Base-by-base conservation (phyloP, 139 green algal species). In the Picochlorum costavermella region DNA sequence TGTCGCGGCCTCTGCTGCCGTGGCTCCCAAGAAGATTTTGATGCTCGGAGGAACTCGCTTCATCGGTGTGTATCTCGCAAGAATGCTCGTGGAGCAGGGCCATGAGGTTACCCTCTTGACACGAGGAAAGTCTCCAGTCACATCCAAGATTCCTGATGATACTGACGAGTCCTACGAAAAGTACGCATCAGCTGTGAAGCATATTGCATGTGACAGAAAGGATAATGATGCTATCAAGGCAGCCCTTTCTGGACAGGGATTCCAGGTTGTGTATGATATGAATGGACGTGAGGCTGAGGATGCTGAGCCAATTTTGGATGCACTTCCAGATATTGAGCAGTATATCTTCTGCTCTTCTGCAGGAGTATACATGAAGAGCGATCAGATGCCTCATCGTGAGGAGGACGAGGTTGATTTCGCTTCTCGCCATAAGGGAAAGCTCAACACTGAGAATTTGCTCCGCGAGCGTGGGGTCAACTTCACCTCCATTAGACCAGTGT, bases 201-300 rank as follows among this genome's bases (percentile, higher is more conserved):
- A 98, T 84, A 93, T 97, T 31, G 78, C 83, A 33, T 81, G 79
- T 14, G 92, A 98, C 77, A 73, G 92, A 30, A 87, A 81, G 64
- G 91, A 97, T 59, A 10, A 55, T 2, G 72, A 61, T 14, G 69
- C 55, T 29, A 33, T 97, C 40, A 86, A 90, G 76, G 53, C 63
- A 28, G 80, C 81, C 60, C 67, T 97, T 25, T 28, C 17, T 6
- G 64, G 69, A 6, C 60, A 81, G 48, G 80, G 78, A n/a, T 97
- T 97, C 68, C 72, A 97, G 56, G 87, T 96, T 3, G 90, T 98
- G 53, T 98, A 95, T 70, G 92, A 98, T 83, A 95, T 98, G 80
- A 98, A 98, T 72, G 92, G 88, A 5, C 81, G 92, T 45, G 92
- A 98, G 66, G 90, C 83, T 2, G 67, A 60, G 0, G 89, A 98